A percentile compares a stretch with the other conserved stretches of the same genome.
Evolutionary conservation across 768 basidiomycete genomes (phyloP).

Genomic region (Boletus vermiculosoides): DNA sequence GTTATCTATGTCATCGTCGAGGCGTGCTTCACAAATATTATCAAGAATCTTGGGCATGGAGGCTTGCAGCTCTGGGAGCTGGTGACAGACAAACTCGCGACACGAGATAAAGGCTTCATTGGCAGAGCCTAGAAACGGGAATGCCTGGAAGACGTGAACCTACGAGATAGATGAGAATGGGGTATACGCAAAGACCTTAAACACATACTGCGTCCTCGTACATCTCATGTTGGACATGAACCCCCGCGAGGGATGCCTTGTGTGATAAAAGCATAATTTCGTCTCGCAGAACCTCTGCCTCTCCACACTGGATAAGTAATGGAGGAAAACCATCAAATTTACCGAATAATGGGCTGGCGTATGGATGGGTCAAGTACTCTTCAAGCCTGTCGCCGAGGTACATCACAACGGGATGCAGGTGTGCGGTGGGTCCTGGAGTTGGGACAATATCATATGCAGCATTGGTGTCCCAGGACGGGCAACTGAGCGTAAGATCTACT

Average conservation of each 20-base stretch:
- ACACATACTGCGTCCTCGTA: conserved; percentile 84
- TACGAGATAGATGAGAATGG: conserved; percentile 27
- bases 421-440: conserved; percentile 67
- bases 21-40: conserved; percentile 51
- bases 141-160: conserved; percentile 91
- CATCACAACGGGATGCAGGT: conserved; percentile 90
- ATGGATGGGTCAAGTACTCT: conserved; percentile 90
- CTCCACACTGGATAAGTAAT: conserved; percentile 87
- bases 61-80: conserved; percentile 53
- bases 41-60: conserved; percentile 53
- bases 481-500: conserved; percentile 91
- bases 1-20: conserved; percentile 71
- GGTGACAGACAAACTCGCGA: conserved; percentile 61
- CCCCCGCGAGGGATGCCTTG: conserved; percentile 86
- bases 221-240: conserved; percentile 81
- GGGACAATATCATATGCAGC: conserved; percentile 82
- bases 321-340: conserved; percentile 85
- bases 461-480: conserved; percentile 98
- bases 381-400: conserved; percentile 84
- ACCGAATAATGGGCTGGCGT: conserved; percentile 93
- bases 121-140: conserved; percentile 71
- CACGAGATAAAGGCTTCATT: conserved; percentile 70
- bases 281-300: conserved; percentile 93
- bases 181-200: neutral
- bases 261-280: conserved; percentile 90